Base-by-base conservation (phyloP, 192 early-diverging fungal species). In the Backusella mclennaniae region DNA sequence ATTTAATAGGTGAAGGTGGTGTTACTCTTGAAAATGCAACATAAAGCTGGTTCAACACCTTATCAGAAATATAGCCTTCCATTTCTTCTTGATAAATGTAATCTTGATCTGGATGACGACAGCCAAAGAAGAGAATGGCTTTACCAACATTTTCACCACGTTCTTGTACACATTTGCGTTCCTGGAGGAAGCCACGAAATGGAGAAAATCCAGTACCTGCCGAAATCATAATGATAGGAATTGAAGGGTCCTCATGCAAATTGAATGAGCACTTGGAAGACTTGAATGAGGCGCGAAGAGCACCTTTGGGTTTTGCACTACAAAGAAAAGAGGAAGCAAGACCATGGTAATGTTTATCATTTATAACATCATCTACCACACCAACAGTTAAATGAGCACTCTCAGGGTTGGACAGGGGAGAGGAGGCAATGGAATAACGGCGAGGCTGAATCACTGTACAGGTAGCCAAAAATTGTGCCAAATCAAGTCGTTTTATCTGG, bases 171-270 rank as follows among this genome's bases (percentile, higher is more conserved):
- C 35, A 39, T 12, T 74, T 74, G 49, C 82, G 82, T 29, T 83
- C 82, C 66, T 83, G 78, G 3, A 99, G 81, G 79, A 98, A 97
- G 11, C 94, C 92, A 38, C 95, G 83, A 76, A 99, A 98, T 0
- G 98, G 96, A 17, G 96, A 91, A 11, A 99, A 87, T 6, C 98
- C 98, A 2, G 98, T 97, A 35, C 97, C 96, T 1, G 96, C 94
- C 0, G 90, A 91, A 36, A 97, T 89, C 92, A 98, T 93, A 39
- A 98, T 87, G 0, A 97, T 83, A 1, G 95, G 94, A n/a, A 75
- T 85, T 12, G 74, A 74, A 33, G 80, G 73, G 52, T 88, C 85
- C 0, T 67, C 73, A 26, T 93, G 93, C 78, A 97, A 82, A 7
- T 75, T 78, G 85, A 96, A 97, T 8, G 78, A 71, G 35, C 35